A percentile compares a stretch with the other conserved stretches of the same genome.
These are phyloP conservation scores for Penicillium turbatum DNA, from an alignment of 495 filamentous ascomycete species.

Conservation along the genomic window DNA sequence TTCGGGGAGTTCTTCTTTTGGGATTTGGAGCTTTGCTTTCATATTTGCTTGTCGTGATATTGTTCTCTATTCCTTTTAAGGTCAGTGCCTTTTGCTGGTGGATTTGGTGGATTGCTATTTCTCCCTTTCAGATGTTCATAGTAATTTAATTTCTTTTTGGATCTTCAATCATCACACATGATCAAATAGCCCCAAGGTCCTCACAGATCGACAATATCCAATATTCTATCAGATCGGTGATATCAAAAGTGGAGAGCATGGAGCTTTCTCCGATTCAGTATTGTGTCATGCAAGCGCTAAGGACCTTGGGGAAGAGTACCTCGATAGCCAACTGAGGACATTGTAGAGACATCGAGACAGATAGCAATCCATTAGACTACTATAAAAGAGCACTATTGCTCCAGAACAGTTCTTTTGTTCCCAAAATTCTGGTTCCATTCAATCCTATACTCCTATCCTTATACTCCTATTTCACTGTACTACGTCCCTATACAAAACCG, in stretches of 20 bases:
- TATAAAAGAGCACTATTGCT: slow-evolving; percentile 2
- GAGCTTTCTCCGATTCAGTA: not conserved
- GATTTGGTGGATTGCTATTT: slow-evolving; percentile 14
- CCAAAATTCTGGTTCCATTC: not conserved
- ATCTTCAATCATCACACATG: not conserved
- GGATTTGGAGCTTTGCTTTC: not conserved
- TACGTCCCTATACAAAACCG: not conserved
- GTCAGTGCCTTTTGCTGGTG: slow-evolving; percentile 4
- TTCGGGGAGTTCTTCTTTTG: not conserved
- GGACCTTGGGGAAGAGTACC: slow-evolving; percentile 42
- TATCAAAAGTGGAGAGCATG: slow-evolving; percentile 6
- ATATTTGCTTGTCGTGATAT: slow-evolving; percentile 3
- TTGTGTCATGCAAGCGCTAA: slow-evolving; percentile 15
- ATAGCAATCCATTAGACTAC: not conserved
- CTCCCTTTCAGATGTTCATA: slow-evolving; percentile 12
- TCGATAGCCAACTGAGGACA: slow-evolving; percentile 27
- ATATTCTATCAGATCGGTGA: slow-evolving; percentile 1
- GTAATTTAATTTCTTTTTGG: slow-evolving; percentile 12
- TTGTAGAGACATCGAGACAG: slow-evolving; percentile 10
- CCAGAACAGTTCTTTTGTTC: not conserved
- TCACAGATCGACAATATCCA: slow-evolving; percentile 4
- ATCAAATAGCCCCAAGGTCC: slow-evolving; percentile 24
- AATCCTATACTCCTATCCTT: not conserved
- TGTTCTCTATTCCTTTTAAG: slow-evolving; percentile 4
- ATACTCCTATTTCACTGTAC: not conserved